phyloP scores from a whole-genome alignment of 2,329 filamentous ascomycete species.

The Graphium sp. region DNA sequence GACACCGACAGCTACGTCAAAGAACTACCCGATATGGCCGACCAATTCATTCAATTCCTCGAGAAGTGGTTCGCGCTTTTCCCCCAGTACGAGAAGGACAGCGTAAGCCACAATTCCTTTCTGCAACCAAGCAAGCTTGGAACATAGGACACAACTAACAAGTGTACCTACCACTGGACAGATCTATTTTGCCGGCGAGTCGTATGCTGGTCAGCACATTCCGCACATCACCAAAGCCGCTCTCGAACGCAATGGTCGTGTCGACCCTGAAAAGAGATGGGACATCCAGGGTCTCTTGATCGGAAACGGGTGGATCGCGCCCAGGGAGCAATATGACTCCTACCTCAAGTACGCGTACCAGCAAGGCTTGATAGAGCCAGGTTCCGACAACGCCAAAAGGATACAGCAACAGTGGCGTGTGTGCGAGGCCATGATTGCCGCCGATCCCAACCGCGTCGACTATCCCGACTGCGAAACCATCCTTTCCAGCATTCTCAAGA shows the following conservation, averaged over 20 bases:
- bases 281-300: slow-evolving; percentile 75
- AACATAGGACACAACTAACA: no score
- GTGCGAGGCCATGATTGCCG: slow-evolving; percentile 47
- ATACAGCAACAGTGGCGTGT: slow-evolving; percentile 52
- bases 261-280: slow-evolving; percentile 36
- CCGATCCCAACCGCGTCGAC: slow-evolving; percentile 38
- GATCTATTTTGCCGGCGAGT: slow-evolving; percentile 92
- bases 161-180: slow-evolving; percentile 20
- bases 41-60: slow-evolving; percentile 74
- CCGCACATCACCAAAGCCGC: slow-evolving; percentile 92
- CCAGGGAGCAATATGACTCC: slow-evolving; percentile 72
- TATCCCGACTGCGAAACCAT: slow-evolving; percentile 58
- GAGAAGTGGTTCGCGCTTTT: slow-evolving; percentile 86
- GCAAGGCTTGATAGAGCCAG: slow-evolving; percentile 53
- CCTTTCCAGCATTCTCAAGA: slow-evolving; percentile 51
- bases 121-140: neutral
- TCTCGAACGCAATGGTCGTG: slow-evolving; percentile 60
- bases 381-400: slow-evolving; percentile 42
- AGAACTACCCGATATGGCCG: slow-evolving; percentile 77
- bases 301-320: slow-evolving; percentile 95
- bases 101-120: slow-evolving; percentile 36
- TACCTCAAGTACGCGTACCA: slow-evolving; percentile 74
- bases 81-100: slow-evolving; percentile 79
- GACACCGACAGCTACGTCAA: slow-evolving; percentile 75
- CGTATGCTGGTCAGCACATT: slow-evolving; percentile 86